These are phyloP conservation scores for Salvia miltiorrhiza DNA, from an alignment of 257 asterid species.

Conservation along the genomic window DNA sequence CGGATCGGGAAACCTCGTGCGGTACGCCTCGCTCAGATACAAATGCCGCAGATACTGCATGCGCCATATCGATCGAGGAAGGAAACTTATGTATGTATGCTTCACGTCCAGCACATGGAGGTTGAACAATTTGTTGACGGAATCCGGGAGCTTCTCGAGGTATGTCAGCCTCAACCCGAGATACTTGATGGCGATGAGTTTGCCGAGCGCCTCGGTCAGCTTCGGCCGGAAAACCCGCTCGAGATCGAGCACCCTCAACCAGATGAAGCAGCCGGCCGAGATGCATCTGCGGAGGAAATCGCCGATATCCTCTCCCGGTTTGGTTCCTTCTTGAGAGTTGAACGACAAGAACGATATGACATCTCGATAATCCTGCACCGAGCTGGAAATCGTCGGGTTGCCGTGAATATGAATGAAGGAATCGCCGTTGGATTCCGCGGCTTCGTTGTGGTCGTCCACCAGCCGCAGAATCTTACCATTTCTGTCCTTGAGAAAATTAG, in stretches of 20 bases:
- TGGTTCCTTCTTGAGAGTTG: slow-evolving; percentile 20
- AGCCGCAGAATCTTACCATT: background rate
- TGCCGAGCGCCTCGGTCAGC: slow-evolving; percentile 13
- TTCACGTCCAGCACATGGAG: slow-evolving; percentile 32
- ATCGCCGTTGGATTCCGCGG: too few relatives aligned
- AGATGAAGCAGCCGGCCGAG: slow-evolving; percentile 8
- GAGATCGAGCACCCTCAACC: slow-evolving; percentile 26
- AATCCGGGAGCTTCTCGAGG: slow-evolving; percentile 20
- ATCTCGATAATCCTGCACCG: background rate
- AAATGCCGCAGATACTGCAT: slow-evolving; percentile 31
- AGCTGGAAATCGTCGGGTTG: background rate
- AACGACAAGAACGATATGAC: slow-evolving; percentile 24
- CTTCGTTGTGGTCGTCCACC: slow-evolving; percentile 12
- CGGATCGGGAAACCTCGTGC: slow-evolving; percentile 22
- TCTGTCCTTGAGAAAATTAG: background rate
- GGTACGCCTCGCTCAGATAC: slow-evolving; percentile 32
- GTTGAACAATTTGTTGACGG: slow-evolving; percentile 13
- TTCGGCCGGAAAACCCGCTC: slow-evolving; percentile 28
- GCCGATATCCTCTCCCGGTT: slow-evolving; percentile 27
- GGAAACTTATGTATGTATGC: slow-evolving; percentile 29
- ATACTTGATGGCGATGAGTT: slow-evolving; percentile 13
- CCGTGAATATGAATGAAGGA: background rate
- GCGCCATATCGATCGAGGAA: slow-evolving; percentile 30
- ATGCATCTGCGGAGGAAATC: slow-evolving; percentile 26
- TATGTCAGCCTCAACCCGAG: slow-evolving; percentile 32